Conservation (phyloP, 2,329 filamentous ascomycete genomes). For the Exophiala bonariae region DNA sequence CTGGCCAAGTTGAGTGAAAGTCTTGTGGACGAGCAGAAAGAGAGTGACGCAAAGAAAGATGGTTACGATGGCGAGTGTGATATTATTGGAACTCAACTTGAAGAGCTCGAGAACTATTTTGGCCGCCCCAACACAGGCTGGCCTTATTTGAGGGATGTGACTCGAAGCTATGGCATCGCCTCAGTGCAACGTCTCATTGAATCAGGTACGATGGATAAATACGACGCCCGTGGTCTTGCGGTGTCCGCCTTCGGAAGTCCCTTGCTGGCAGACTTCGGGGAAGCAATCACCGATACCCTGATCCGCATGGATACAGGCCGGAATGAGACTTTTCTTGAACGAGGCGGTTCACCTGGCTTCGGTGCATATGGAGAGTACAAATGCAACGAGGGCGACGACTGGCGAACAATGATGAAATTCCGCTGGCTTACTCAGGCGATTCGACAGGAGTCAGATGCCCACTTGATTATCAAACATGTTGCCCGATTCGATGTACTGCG, state of each 20-base stretch:
- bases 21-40: conserved; percentile 12
- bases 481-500: no score
- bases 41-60: conserved; percentile 10
- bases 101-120: conserved; percentile 18
- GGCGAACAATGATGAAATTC: neutral
- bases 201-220: neutral
- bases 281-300: conserved; percentile 5
- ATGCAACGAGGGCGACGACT: neutral
- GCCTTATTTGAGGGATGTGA: conserved; percentile 6
- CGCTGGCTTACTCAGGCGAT: neutral
- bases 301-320: neutral
- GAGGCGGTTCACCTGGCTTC: neutral
- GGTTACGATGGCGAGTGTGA: conserved; percentile 13
- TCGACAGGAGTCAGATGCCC: neutral
- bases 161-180: conserved; percentile 7
- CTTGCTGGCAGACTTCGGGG: conserved; percentile 3
- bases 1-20: conserved; percentile 8
- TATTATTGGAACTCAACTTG: conserved; percentile 4
- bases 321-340: neutral
- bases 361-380: neutral
- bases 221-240: conserved; percentile 1
- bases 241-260: neutral
- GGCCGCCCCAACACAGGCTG: conserved; percentile 9
- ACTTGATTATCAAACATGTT: no score
- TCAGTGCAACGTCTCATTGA: conserved; percentile 9